Conservation (phyloP, 164 flowering plant genomes). For the Brasenia schreberi region DNA sequence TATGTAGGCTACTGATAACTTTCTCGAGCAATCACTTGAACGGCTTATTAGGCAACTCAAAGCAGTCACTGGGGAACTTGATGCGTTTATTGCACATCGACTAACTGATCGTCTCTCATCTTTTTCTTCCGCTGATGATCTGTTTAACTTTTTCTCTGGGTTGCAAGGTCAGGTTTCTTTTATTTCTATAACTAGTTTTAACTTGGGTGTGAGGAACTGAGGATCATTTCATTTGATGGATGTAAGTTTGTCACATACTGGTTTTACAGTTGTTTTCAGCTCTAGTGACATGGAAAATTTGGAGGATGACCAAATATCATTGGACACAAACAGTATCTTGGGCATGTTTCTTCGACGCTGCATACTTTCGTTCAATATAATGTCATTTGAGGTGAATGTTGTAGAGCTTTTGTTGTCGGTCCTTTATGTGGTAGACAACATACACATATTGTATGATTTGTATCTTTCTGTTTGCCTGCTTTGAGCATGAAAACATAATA, state of each 20-base stretch:
- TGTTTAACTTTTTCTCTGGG: slow-evolving; percentile 57
- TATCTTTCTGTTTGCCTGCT: too few species aligned
- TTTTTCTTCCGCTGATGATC: slow-evolving; percentile 70
- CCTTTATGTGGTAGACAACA: too few species aligned
- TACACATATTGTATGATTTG: too few species aligned
- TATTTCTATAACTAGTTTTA: not conserved
- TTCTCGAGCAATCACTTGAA: slow-evolving; percentile 75
- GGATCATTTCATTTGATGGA: not conserved
- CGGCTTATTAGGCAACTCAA: slow-evolving; percentile 46
- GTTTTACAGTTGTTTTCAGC: slow-evolving; percentile 44
- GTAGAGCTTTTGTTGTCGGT: not conserved
- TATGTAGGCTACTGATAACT: slow-evolving; percentile 56
- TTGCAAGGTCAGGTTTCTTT: slow-evolving; percentile 39
- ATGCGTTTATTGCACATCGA: slow-evolving; percentile 46
- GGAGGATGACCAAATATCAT: slow-evolving; percentile 61
- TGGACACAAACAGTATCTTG: slow-evolving; percentile 68
- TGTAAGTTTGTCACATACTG: not conserved
- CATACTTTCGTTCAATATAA: slow-evolving; percentile 55
- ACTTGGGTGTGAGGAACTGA: not conserved
- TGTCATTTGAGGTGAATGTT: slow-evolving; percentile 70
- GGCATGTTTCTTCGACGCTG: slow-evolving; percentile 84
- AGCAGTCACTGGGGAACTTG: slow-evolving; percentile 34
- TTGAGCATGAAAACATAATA: too few species aligned
- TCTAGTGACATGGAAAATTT: slow-evolving; percentile 40
- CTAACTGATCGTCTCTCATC: slow-evolving; percentile 41